Percentiles rank a stretch among this genome's conserved stretches.
Evolutionary conservation across 352 stramenopile species (phyloP).

Genomic region (Ophiocytium majus): DNA sequence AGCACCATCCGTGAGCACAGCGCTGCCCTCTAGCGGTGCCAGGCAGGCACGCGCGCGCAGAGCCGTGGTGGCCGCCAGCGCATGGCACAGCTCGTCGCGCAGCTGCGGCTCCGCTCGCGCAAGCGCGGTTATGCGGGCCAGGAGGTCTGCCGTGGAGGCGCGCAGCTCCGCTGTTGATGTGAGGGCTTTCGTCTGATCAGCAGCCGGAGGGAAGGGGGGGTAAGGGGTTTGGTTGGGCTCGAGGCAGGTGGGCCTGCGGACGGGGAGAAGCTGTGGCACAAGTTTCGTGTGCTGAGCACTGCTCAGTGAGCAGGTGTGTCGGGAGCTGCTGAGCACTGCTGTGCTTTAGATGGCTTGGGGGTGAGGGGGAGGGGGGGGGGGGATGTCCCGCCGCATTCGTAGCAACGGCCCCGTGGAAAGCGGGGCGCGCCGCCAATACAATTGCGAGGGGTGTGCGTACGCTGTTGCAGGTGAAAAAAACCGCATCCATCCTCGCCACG

Average conservation of each 20-base stretch:
- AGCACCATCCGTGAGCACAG: not conserved
- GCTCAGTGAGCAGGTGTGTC: too few relatives aligned
- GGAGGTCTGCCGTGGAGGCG: constrained; percentile 32
- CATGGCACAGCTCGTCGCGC: not conserved
- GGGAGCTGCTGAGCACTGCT: too few relatives aligned
- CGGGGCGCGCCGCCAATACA: not conserved
- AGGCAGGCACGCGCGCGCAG: not conserved
- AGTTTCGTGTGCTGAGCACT: too few relatives aligned
- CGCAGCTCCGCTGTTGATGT: constrained; percentile 30
- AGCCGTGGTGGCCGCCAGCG: not conserved
- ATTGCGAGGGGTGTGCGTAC: not conserved
- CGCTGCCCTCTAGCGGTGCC: not conserved
- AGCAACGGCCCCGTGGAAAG: not conserved
- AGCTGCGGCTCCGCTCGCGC: not conserved
- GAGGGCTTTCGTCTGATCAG: constrained; percentile 23
- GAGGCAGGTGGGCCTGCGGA: too few relatives aligned
- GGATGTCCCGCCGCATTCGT: not conserved
- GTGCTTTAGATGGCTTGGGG: too few relatives aligned
- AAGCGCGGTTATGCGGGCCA: constrained; percentile 34
- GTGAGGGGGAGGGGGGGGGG: too few relatives aligned
- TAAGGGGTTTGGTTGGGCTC: too few relatives aligned
- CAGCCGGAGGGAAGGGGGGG: too few relatives aligned
- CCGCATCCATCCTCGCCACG: not conserved
- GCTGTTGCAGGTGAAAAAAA: not conserved
- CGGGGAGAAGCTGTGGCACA: too few relatives aligned